Evolutionary conservation across 192 early-diverging fungal species (phyloP).

Genomic region (Diversispora epigaea): DNA sequence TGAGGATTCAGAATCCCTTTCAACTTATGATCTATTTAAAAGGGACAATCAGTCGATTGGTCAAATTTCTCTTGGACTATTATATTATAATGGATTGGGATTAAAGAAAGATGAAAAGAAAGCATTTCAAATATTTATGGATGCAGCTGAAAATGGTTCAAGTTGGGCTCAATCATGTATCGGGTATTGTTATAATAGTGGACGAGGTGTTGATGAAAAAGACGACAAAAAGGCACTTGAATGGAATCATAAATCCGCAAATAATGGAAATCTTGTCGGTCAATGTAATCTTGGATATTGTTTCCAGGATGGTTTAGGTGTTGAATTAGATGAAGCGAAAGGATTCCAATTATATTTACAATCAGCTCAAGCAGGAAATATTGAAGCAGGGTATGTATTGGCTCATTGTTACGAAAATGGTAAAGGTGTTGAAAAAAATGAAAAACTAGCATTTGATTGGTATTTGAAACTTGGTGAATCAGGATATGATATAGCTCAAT

Average conservation of each 20-base stretch:
- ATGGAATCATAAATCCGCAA: slow-evolving; percentile 66
- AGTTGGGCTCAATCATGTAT: slow-evolving; percentile 55
- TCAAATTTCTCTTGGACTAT: not conserved
- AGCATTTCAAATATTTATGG: not conserved
- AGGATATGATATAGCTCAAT: slow-evolving; percentile 53
- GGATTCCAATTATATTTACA: slow-evolving; percentile 62
- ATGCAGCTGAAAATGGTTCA: slow-evolving; percentile 54
- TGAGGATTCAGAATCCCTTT: not conserved
- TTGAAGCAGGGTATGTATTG: slow-evolving; percentile 58
- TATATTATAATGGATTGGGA: not conserved
- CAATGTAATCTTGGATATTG: slow-evolving; percentile 79
- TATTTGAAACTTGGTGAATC: slow-evolving; percentile 52
- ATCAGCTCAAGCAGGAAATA: slow-evolving; percentile 60
- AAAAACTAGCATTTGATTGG: slow-evolving; percentile 62
- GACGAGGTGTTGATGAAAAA: slow-evolving; percentile 50
- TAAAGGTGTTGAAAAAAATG: slow-evolving; percentile 64
- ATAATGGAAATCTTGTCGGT: slow-evolving; percentile 70
- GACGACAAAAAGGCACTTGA: slow-evolving; percentile 51
- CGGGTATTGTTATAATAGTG: slow-evolving; percentile 60
- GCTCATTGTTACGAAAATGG: slow-evolving; percentile 82
- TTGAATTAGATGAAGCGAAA: slow-evolving; percentile 46
- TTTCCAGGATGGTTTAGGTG: slow-evolving; percentile 77
- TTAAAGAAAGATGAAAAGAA: not conserved
- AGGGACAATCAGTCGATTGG: not conserved
- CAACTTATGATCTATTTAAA: not conserved